A percentile compares a stretch with the other conserved stretches of the same genome.
Conservation (phyloP, 305 asterid genomes). For the Rubia occidens region DNA sequence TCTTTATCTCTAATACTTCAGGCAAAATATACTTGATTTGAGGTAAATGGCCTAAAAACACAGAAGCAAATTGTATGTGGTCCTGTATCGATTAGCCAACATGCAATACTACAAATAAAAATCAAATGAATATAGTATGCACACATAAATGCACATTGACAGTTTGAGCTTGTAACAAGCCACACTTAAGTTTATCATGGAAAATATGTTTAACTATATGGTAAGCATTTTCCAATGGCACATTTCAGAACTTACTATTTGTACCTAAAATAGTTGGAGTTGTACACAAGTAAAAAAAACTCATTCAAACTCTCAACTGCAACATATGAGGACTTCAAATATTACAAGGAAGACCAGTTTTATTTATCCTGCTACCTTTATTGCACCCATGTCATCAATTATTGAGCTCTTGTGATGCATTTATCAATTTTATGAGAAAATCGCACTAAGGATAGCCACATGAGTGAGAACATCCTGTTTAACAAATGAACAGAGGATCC, state of each 20-base stretch:
- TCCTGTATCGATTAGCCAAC: neutral
- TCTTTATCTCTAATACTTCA: slow-evolving; percentile 63
- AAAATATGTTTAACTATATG: slow-evolving; percentile 1
- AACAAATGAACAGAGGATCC: slow-evolving; percentile 13
- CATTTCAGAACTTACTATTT: slow-evolving; percentile 22
- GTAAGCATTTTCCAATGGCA: slow-evolving; percentile 12
- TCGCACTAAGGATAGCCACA: neutral
- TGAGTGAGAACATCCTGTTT: slow-evolving; percentile 24
- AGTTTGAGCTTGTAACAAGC: slow-evolving; percentile 12
- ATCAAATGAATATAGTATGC: neutral
- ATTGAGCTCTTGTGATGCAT: slow-evolving; percentile 91
- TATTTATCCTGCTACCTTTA: slow-evolving; percentile 71
- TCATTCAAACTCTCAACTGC: slow-evolving; percentile 52
- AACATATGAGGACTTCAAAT: slow-evolving; percentile 45
- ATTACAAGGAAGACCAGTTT: slow-evolving; percentile 34
- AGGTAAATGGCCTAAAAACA: slow-evolving; percentile 44
- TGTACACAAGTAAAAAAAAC: slow-evolving; percentile 42
- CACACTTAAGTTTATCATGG: neutral
- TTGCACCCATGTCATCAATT: slow-evolving; percentile 79
- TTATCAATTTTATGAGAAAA: slow-evolving; percentile 30
- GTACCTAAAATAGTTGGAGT: slow-evolving; percentile 47
- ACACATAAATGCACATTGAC: slow-evolving; percentile 6
- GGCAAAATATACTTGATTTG: slow-evolving; percentile 79
- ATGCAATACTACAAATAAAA: neutral
- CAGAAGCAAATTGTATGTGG: neutral